Evolutionary conservation across 192 early-diverging fungal species (phyloP).

Genomic region (Borealophlyctis nickersoniae): DNA sequence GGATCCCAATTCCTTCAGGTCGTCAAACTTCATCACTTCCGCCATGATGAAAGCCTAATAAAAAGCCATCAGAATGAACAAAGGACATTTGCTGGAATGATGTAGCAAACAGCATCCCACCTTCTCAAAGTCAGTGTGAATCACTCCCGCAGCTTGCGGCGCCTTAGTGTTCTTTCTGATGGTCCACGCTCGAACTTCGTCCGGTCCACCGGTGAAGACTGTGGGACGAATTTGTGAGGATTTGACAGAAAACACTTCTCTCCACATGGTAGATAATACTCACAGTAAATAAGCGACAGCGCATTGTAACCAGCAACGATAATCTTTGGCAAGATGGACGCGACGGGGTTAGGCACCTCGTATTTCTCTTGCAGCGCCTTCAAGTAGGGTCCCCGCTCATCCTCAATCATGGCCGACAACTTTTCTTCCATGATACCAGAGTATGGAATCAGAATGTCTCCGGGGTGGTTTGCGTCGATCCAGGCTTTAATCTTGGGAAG

Average conservation of each 20-base stretch:
- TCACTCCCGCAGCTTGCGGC: constrained; percentile 87
- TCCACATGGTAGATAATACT: not conserved
- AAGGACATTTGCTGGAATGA: not conserved
- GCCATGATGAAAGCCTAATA: constrained; percentile 74
- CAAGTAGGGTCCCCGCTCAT: constrained; percentile 43
- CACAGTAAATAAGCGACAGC: constrained; percentile 82
- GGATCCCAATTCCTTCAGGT: constrained; percentile 73
- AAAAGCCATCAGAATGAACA: not conserved
- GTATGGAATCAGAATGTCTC: constrained; percentile 70
- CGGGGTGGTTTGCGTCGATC: constrained; percentile 26
- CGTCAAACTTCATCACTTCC: constrained; percentile 67
- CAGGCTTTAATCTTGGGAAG: constrained; percentile 77
- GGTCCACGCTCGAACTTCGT: constrained; percentile 91
- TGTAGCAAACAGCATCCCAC: constrained; percentile 31
- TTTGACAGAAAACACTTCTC: not conserved
- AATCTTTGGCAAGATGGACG: constrained; percentile 80
- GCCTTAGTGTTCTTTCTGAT: constrained; percentile 72
- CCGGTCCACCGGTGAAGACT: constrained; percentile 81
- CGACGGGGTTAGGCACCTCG: constrained; percentile 24
- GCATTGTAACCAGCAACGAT: constrained; percentile 83
- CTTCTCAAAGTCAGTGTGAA: constrained; percentile 81
- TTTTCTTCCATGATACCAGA: constrained; percentile 75
- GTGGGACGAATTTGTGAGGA: not conserved
- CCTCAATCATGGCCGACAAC: constrained; percentile 47
- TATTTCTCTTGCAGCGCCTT: constrained; percentile 55